phyloP scores from a whole-genome alignment of 345 rosid genomes.

The Cardamine resedifolia region DNA sequence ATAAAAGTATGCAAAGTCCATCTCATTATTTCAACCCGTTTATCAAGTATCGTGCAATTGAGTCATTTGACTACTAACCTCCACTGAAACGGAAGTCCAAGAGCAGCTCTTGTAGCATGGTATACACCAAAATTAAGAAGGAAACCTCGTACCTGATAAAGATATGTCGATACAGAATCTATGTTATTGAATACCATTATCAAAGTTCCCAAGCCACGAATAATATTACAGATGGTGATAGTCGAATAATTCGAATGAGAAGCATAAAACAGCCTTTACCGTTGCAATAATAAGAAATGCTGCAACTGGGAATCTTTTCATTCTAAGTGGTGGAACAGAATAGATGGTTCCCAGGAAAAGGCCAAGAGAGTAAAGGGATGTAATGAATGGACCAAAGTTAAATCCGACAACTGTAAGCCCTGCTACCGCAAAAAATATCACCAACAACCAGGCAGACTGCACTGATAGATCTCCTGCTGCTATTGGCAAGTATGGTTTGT shows the following conservation, averaged over 20 bases:
- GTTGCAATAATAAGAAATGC: conserved; percentile 95
- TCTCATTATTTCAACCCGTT: not conserved
- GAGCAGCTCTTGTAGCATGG: conserved; percentile 89
- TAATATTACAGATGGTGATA: not conserved
- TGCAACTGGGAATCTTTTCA: conserved; percentile 87
- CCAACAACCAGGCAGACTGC: conserved; percentile 88
- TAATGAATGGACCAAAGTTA: conserved; percentile 85
- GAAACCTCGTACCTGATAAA: conserved; percentile 83
- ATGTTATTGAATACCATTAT: not conserved
- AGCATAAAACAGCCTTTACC: conserved; percentile 42
- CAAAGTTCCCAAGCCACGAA: not conserved
- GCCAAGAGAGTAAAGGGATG: conserved; percentile 75
- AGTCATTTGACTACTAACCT: conserved; percentile 47
- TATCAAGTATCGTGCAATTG: not conserved
- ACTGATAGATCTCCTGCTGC: conserved; percentile 98
- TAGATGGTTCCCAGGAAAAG: conserved; percentile 93
- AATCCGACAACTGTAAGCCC: conserved; percentile 71
- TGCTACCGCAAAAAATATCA: conserved; percentile 67
- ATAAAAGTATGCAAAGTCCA: conserved; percentile 2
- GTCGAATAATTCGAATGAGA: conserved; percentile 9
- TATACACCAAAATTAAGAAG: conserved; percentile 96
- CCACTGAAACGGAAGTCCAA: conserved; percentile 90
- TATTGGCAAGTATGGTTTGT: conserved; percentile 95
- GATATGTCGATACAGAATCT: not conserved
- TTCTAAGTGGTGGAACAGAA: conserved; percentile 93